Percentiles rank a stretch among this genome's conserved stretches.
phyloP scores from a whole-genome alignment of 2,329 filamentous ascomycete species.

The Diaporthe citrichinensis region DNA sequence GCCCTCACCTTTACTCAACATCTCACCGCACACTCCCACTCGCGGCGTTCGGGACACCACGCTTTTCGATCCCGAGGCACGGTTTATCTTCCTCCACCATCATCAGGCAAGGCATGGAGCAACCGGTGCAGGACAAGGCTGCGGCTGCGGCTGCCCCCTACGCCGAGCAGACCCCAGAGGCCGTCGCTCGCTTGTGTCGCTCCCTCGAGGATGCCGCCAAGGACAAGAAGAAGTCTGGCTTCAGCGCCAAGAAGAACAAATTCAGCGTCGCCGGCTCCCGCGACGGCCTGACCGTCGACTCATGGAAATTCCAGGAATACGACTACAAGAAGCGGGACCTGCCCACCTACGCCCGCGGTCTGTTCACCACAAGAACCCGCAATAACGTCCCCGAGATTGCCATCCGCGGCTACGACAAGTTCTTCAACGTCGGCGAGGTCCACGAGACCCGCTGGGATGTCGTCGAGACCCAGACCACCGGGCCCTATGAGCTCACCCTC shows the following conservation, averaged over 20 bases:
- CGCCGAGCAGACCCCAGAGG: slow-evolving; percentile 76
- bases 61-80: not conserved
- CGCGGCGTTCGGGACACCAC: not conserved
- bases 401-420: slow-evolving; percentile 96
- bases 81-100: not conserved
- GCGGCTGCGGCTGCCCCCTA: slow-evolving; percentile 66
- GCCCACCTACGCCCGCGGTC: slow-evolving; percentile 91
- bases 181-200: slow-evolving; percentile 76
- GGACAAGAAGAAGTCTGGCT: slow-evolving; percentile 69
- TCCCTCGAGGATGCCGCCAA: slow-evolving; percentile 72
- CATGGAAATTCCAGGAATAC: slow-evolving; percentile 95
- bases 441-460: slow-evolving; percentile 85
- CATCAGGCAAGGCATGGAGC: slow-evolving; percentile 28
- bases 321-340: slow-evolving; percentile 92
- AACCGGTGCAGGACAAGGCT: slow-evolving; percentile 26
- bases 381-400: slow-evolving; percentile 81
- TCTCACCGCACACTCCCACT: not conserved
- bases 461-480: slow-evolving; percentile 81
- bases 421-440: slow-evolving; percentile 94
- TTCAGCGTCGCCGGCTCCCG: slow-evolving; percentile 77
- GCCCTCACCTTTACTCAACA: not conserved
- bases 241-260: slow-evolving; percentile 84
- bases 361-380: slow-evolving; percentile 86
- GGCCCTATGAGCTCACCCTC: slow-evolving; percentile 94
- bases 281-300: slow-evolving; percentile 80